Base-by-base conservation (phyloP, 2,329 filamentous ascomycete genomes). In the Epicoccum nigrum region DNA sequence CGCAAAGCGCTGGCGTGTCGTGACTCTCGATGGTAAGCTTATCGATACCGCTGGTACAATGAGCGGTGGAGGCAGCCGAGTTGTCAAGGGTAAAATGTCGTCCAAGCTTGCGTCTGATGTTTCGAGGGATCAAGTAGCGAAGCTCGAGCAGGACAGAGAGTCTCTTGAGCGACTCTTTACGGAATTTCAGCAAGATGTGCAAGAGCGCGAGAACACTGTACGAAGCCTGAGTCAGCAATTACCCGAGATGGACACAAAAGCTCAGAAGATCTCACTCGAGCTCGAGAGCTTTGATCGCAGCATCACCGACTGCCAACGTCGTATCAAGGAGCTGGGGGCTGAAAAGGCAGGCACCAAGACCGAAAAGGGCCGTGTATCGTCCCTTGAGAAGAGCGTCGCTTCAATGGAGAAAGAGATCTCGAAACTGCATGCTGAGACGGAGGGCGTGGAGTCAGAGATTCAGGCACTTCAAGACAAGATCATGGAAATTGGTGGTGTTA, bases 1-100 rank as follows among this genome's bases (percentile, higher is more conserved):
- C 33, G 90, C 90, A 37, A 90, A 86, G 77, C 81, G 94, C 72
- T 99, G 94, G 94, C 87, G 94, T 59, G 94, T 99, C 3, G 94
- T 99, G 32, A 99, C 94, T 0, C 83, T 99, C 2, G 91, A 92
- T 54, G 94, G 94, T 40, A 92, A 97, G 73, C 82, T 99, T 44
- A 97, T 99, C 61, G 94, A 99, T 77, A 95, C 95, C 71, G 97
- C 93, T 1, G 94, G 94, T 80, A 97, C 94, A 28, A 97, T 99
- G 94, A 96, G 90, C 51, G 94, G 94, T 79, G 94, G 94, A 80
- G 94, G 94, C 49, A 93, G 85, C 37, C 89, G 90, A 13, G 90
- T 94, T 49, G 92, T 93, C 64, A 91, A 87, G 68, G 95, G 95
- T 0, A 86, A 92, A 50, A 99, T 99, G 95, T 97, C 93, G 0